A percentile compares a stretch with the other conserved stretches of the same genome.
phyloP scores from a whole-genome alignment of 2,329 filamentous ascomycete genomes.

The Paecilomyces dactylethromorphus region DNA sequence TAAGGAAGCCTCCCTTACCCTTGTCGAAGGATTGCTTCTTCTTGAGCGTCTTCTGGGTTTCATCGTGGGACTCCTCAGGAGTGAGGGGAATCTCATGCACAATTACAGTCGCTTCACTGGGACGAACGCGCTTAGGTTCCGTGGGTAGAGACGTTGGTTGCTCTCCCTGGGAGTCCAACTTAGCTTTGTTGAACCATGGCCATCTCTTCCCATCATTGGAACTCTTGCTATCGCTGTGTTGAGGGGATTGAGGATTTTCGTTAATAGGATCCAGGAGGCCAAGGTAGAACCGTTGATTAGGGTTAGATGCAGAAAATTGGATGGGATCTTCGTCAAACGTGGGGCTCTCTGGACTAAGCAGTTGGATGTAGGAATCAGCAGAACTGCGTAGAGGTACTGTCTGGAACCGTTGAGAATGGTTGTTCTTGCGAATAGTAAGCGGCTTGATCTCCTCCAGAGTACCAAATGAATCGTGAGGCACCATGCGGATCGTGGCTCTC shows the following conservation, averaged over 20 bases:
- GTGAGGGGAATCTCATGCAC: slow-evolving; percentile 15
- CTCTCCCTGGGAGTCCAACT: slow-evolving; percentile 20
- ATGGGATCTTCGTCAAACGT: slow-evolving; percentile 4
- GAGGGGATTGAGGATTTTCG: slow-evolving; percentile 32
- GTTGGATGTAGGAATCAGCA: slow-evolving; percentile 7
- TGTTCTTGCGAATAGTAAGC: slow-evolving; percentile 49
- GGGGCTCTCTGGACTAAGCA: slow-evolving; percentile 2
- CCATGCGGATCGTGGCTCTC: slow-evolving; percentile 50
- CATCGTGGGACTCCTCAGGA: slow-evolving; percentile 1
- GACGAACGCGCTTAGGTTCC: slow-evolving; percentile 16
- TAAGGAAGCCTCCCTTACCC: slow-evolving; percentile 43
- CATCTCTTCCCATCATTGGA: slow-evolving; percentile 35
- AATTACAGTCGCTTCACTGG: slow-evolving; percentile 18
- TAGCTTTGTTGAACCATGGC: slow-evolving; percentile 38
- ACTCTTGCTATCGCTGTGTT: slow-evolving; percentile 12
- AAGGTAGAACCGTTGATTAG: slow-evolving; percentile 19
- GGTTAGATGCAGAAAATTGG: slow-evolving; percentile 10
- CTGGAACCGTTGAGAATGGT: slow-evolving; percentile 12
- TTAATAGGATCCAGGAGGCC: slow-evolving; percentile 40
- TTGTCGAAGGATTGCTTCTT: slow-evolving; percentile 14
- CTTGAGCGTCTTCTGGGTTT: slow-evolving; percentile 3
- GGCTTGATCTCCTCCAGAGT: slow-evolving; percentile 43
- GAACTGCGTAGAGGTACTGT: slow-evolving; percentile 5
- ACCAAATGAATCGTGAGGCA: slow-evolving; percentile 45
- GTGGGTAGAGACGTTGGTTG: slow-evolving; percentile 12